Evolutionary conservation across 495 filamentous ascomycete genomes (phyloP).

Genomic region (Podospora pseudocomata): DNA sequence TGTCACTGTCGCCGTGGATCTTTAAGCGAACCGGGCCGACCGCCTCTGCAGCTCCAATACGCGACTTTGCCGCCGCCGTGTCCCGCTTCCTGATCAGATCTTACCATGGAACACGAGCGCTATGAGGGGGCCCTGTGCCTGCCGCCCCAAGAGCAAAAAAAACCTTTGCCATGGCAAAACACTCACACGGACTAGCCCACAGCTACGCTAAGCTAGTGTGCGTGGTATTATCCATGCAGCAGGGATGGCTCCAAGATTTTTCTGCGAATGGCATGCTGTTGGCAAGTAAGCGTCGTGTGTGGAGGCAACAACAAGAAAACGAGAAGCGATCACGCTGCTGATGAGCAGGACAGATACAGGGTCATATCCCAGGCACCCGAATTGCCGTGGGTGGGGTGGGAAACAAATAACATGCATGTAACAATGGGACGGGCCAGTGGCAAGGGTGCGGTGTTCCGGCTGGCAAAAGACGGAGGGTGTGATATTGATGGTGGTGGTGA

Average conservation of each 20-base stretch:
- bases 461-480: constrained; percentile 1
- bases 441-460: constrained; percentile 10
- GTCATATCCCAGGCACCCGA: background rate
- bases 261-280: background rate
- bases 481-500: background rate
- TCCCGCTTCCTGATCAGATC: constrained; percentile 3
- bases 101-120: background rate
- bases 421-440: constrained; percentile 10
- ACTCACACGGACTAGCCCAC: background rate
- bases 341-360: background rate
- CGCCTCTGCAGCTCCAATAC: constrained; percentile 2
- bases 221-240: background rate
- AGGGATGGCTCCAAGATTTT: background rate
- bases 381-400: constrained; percentile 2
- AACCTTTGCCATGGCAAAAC: background rate
- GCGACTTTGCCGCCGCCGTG: background rate
- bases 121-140: background rate
- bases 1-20: constrained; percentile 1
- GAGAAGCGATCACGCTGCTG: background rate
- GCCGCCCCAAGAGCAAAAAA: background rate
- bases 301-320: background rate
- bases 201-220: background rate
- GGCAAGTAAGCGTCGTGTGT: background rate
- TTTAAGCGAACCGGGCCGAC: constrained; percentile 5
- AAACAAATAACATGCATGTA: background rate